A percentile compares a stretch with the other conserved stretches of the same genome.
Evolutionary conservation across 495 filamentous ascomycete genomes (phyloP).

Genomic region (Penicillium simplicissimum): DNA sequence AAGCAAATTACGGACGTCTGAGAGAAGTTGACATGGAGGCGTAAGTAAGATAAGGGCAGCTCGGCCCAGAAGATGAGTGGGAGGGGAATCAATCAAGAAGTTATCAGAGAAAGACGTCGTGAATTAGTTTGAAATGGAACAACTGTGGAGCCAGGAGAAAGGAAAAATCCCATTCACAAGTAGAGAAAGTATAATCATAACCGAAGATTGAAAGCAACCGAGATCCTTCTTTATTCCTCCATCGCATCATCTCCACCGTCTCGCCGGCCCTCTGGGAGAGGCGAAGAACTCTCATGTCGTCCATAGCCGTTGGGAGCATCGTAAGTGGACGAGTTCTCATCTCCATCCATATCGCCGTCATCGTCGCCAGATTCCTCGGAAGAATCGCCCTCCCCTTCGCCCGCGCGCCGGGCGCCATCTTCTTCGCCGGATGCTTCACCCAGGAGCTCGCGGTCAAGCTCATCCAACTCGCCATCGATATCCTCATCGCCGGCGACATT

Average conservation of each 20-base stretch:
- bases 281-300: conserved; percentile 43
- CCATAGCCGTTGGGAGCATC: conserved; percentile 44
- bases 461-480: conserved; percentile 49
- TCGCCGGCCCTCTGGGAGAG: conserved; percentile 17
- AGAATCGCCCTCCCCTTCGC: conserved; percentile 30
- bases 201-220: conserved; percentile 11
- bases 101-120: not conserved
- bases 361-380: conserved; percentile 37
- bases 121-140: not conserved
- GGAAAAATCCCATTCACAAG: conserved; percentile 1
- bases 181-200: conserved; percentile 4
- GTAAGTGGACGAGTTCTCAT: conserved; percentile 46
- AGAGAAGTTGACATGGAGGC: not conserved
- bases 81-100: not conserved
- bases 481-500: conserved; percentile 32
- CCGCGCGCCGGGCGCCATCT: conserved; percentile 29
- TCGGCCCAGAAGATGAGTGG: not conserved
- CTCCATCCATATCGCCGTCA: conserved; percentile 38
- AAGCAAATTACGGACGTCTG: not conserved
- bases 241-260: conserved; percentile 36
- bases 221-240: conserved; percentile 30
- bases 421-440: conserved; percentile 52
- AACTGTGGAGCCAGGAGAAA: not conserved
- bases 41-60: not conserved
- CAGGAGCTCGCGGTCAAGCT: conserved; percentile 53